Evolutionary conservation across 2,329 filamentous ascomycete species (phyloP).

Genomic region (Penicillium brasilianum): DNA sequence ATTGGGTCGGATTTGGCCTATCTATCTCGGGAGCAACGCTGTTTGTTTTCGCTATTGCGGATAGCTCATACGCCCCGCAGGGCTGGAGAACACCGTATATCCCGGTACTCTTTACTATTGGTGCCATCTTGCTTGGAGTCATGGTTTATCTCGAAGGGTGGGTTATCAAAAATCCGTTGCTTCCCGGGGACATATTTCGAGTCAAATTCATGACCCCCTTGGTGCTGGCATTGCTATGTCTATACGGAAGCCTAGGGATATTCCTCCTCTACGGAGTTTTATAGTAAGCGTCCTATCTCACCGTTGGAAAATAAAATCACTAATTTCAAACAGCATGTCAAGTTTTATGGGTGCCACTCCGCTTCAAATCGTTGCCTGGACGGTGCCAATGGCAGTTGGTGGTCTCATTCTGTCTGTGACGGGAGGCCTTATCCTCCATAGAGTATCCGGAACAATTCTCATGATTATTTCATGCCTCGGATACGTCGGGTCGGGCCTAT

Average conservation of each 20-base stretch:
- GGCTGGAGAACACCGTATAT: slow-evolving; percentile 79
- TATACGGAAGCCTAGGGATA: slow-evolving; percentile 71
- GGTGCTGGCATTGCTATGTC: slow-evolving; percentile 64
- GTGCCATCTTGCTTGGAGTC: slow-evolving; percentile 61
- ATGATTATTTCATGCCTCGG: slow-evolving; percentile 66
- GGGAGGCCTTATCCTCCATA: slow-evolving; percentile 71
- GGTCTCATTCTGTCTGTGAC: slow-evolving; percentile 68
- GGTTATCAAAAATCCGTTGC: slow-evolving; percentile 69
- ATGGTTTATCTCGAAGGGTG: slow-evolving; percentile 75
- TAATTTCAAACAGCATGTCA: slow-evolving; percentile 56
- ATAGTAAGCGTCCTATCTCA: slow-evolving; percentile 57
- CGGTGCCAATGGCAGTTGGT: slow-evolving; percentile 68
- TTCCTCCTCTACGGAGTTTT: slow-evolving; percentile 72
- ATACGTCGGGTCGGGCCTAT: slow-evolving; percentile 62
- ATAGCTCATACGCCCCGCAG: slow-evolving; percentile 69
- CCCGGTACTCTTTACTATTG: slow-evolving; percentile 66
- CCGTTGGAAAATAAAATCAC: not conserved
- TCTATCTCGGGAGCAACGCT: slow-evolving; percentile 70
- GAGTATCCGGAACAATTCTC: slow-evolving; percentile 66
- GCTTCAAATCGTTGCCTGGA: slow-evolving; percentile 71
- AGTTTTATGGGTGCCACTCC: slow-evolving; percentile 64
- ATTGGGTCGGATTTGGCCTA: slow-evolving; percentile 67
- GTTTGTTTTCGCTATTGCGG: slow-evolving; percentile 75
- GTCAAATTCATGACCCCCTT: slow-evolving; percentile 72
- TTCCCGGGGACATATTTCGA: slow-evolving; percentile 72